Evolutionary conservation across 192 early-diverging fungal species (phyloP).

Genomic region (Podila horticola): DNA sequence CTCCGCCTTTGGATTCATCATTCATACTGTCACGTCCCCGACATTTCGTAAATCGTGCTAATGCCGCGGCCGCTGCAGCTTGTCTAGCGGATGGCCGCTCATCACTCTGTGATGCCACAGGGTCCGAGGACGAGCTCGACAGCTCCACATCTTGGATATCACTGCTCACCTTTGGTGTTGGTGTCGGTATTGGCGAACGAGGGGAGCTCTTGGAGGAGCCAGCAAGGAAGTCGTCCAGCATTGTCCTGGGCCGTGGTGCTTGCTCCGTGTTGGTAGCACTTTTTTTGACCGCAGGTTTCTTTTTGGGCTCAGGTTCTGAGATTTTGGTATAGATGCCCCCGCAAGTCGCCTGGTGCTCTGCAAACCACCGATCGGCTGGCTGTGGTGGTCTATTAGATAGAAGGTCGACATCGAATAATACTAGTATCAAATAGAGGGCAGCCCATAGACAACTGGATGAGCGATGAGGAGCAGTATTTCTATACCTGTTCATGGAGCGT

Average conservation of each 20-base stretch:
- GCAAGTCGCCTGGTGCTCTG: conserved; percentile 66
- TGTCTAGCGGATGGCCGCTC: conserved; percentile 11
- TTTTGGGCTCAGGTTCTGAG: conserved; percentile 57
- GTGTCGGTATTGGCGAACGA: background rate
- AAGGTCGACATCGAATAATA: background rate
- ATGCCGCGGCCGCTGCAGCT: conserved; percentile 24
- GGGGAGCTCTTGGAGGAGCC: background rate
- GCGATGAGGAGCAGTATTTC: background rate
- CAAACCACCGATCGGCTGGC: conserved; percentile 72
- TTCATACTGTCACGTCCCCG: too few species aligned
- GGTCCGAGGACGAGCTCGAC: background rate
- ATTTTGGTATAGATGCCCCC: conserved; percentile 76
- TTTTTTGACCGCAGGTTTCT: conserved; percentile 18
- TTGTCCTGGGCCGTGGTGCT: conserved; percentile 9
- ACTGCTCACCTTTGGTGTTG: background rate
- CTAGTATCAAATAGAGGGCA: background rate
- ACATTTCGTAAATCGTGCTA: conserved; percentile 10
- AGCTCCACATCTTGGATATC: background rate
- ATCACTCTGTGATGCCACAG: too few species aligned
- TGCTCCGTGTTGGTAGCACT: background rate
- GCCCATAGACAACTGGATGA: background rate
- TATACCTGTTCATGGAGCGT: conserved; percentile 69
- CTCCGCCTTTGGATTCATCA: too few species aligned
- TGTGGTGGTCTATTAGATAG: conserved; percentile 62
- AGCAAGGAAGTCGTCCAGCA: conserved; percentile 25